Conservation (phyloP, 208 protist species). For the Wallacemonas sp. region DNA sequence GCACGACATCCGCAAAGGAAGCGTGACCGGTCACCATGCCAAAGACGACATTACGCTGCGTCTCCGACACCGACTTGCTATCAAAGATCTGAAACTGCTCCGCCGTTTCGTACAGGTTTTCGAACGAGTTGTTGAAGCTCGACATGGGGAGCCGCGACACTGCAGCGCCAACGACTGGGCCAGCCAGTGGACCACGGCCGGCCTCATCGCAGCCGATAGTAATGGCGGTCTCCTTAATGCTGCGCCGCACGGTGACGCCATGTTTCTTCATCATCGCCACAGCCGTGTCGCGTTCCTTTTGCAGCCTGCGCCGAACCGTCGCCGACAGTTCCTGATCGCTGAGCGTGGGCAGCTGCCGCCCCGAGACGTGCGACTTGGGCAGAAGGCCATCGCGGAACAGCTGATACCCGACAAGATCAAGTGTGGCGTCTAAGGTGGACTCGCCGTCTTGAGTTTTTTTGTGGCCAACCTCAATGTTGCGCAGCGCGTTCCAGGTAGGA, state of each 20-base stretch:
- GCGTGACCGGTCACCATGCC: conserved; percentile 80
- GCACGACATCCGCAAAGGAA: conserved; percentile 69
- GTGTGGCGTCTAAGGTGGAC: conserved; percentile 76
- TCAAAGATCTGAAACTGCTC: conserved; percentile 90
- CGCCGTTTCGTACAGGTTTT: conserved; percentile 61
- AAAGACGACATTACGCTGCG: conserved; percentile 76
- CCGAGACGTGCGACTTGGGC: conserved; percentile 36
- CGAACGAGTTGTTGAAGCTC: conserved; percentile 86
- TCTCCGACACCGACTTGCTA: conserved; percentile 80
- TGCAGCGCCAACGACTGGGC: conserved; percentile 86
- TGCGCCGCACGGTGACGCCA: conserved; percentile 74
- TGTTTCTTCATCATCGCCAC: conserved; percentile 61
- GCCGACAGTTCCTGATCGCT: conserved; percentile 25
- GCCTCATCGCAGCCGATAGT: conserved; percentile 91
- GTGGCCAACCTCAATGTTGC: conserved; percentile 54
- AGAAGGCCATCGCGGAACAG: conserved; percentile 83
- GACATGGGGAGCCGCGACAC: conserved; percentile 81
- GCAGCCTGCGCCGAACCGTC: conserved; percentile 31
- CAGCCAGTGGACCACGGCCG: conserved; percentile 83
- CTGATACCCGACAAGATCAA: conserved; percentile 85
- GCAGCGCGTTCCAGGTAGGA: conserved; percentile 71
- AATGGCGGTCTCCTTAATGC: conserved; percentile 83
- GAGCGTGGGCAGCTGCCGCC: conserved; percentile 13
- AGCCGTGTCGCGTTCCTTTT: conserved; percentile 44
- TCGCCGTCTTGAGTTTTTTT: conserved; percentile 62